A percentile compares a stretch with the other conserved stretches of the same genome.
These are phyloP conservation scores for Panaeolus cyanescens DNA, from an alignment of 768 basidiomycete genomes.

Conservation along the genomic window DNA sequence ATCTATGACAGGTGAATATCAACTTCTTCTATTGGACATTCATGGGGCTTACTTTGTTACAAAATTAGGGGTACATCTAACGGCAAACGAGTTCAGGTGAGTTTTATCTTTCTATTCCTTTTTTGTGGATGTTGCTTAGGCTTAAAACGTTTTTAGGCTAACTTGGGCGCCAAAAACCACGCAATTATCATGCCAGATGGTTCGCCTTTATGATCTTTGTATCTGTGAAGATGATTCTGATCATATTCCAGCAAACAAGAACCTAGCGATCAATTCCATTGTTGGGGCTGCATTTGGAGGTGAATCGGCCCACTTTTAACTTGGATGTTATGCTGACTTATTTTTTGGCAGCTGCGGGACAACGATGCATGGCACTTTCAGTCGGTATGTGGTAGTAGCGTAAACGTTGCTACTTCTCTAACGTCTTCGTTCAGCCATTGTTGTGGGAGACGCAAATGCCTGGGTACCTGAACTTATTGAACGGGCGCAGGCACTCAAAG, in stretches of 20 bases:
- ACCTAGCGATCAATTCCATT: constrained; percentile 88
- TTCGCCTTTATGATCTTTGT: constrained; percentile 31
- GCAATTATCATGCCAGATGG: constrained; percentile 93
- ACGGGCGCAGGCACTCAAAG: constrained; percentile 75
- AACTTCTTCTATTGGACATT: neutral
- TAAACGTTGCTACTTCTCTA: neutral
- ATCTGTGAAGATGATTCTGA: neutral
- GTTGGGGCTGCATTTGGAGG: constrained; percentile 93
- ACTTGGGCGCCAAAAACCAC: constrained; percentile 96
- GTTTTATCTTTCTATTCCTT: constrained; percentile 3
- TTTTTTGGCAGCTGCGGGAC: constrained; percentile 75
- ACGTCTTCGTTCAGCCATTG: constrained; percentile 47
- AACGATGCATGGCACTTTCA: constrained; percentile 96
- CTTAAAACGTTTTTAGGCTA: constrained; percentile 34
- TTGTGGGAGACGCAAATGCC: constrained; percentile 76
- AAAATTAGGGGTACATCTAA: constrained; percentile 73
- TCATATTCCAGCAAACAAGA: constrained; percentile 76
- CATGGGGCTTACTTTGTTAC: constrained; percentile 5
- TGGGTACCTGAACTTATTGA: constrained; percentile 91
- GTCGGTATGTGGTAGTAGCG: constrained; percentile 58
- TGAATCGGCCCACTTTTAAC: constrained; percentile 26
- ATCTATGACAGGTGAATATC: constrained; percentile 78
- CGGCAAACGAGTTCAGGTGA: constrained; percentile 86
- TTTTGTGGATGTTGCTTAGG: neutral
- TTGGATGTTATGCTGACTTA: neutral